Evolutionary conservation across 306 rosid genomes (phyloP), one percentile per base, ranked within the genome.

Genomic region (Dryas octopetala): DNA sequence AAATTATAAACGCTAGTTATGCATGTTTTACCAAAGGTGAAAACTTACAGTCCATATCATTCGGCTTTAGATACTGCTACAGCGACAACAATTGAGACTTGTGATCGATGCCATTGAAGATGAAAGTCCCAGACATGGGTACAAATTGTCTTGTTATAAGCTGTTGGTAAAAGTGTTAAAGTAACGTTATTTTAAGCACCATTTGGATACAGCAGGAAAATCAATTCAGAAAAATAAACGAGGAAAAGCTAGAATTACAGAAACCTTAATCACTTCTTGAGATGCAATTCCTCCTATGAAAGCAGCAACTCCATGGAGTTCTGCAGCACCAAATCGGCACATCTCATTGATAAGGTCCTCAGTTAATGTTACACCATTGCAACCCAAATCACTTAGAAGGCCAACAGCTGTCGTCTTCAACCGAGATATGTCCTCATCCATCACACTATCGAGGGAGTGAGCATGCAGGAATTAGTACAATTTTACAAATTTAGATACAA

Each of bases 311-410:
- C 88, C 87, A 70, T 95, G 99, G 68, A 95, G 97, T 85, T 95
- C 97, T 0, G 99, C 87, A 38, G 97, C 97, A 76, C 99, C 99
- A 66, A 91, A 95, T 71, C 99, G 93, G 81, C 99, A 92, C 93
- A 92, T 95, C 87, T 95, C 99, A 64, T 90, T 89, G 76, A 95
- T 89, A 80, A 95, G 99, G 83, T 95, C 99, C 84, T 95, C 97
- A 14, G 97, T 82, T 82, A 95, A 72, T 55, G 89, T 85, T 55
- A 90, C 72, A 26, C 97, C 95, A 50, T 84, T 95, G 91, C 96
- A 91, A 80, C 99, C 99, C 88, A 95, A 80, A 80, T 95, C 97
- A 77, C 49, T 79, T 6, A 95, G 97, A 59, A 95, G 85, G 82
- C 96, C 74, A 74, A 84, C 81, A 62, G 97, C 93, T 48, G 96